Evolutionary conservation across 306 rosid species (phyloP), one percentile per base, ranked within the genome.

Genomic region (Vigna nakashimae): DNA sequence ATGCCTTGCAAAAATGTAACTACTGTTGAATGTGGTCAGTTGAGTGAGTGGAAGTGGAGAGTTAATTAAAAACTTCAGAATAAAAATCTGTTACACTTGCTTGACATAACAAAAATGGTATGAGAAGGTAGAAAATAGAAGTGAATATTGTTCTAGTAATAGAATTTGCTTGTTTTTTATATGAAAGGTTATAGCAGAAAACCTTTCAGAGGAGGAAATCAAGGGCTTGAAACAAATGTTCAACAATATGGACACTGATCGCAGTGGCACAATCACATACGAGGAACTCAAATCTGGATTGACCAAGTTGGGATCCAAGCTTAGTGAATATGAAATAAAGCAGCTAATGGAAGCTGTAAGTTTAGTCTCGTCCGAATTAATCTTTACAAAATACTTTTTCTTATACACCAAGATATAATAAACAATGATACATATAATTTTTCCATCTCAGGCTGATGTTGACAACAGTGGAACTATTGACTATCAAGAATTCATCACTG

Each of bases 291-390:
- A 84, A 82, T 81, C 81, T 76, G 99, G 98, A 77, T 71, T 96
- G 75, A 3, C 94, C 56, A 88, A 92, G 77, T 82, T 96, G 38
- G 98, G 99, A 79, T 91, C 98, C 65, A 96, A 74, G 77, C 99
- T 96, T 40, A 80, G 59, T 70, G 99, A 92, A 86, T 2, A 71
- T 40, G 99, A 96, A 86, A 84, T 96, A 57, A 85, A 65, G 85
- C 99, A 91, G 85, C 83, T 91, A 42, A 91, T 96, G 98, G 96
- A 92, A 5, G 99, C 97, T 24, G 99, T 96, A 80, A 85, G 97
- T 82, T 60, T 17, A 53, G 11, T 64, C 18, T 51, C 0, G 0
- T 22, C 12, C 26, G 20, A 16, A 36, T 34, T 46, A 42, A 42
- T 42, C 3, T 48, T 46, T 56, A 49, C 13, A 62, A 64, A 38